A percentile compares a stretch with the other conserved stretches of the same genome.
phyloP scores from a whole-genome alignment of 2,329 filamentous ascomycete species.

The Sclerotinia nivalis region DNA sequence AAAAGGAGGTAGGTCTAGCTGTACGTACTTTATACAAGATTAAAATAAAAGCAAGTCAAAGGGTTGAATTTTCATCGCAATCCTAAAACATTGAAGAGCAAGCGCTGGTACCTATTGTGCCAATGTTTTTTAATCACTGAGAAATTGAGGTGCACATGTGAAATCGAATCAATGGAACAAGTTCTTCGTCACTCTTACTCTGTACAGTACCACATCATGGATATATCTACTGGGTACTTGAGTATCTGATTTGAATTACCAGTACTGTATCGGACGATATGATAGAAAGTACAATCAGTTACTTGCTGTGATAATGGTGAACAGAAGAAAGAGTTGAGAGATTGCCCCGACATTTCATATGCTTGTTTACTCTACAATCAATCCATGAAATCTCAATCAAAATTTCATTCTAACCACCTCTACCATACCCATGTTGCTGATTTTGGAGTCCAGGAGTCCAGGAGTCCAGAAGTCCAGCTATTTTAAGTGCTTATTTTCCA shows the following conservation, averaged over 20 bases:
- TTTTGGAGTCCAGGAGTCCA: no score
- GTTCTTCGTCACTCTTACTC: not conserved
- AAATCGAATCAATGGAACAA: not conserved
- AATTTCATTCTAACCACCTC: not conserved
- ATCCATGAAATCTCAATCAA: not conserved
- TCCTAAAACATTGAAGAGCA: not conserved
- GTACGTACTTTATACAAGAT: no score
- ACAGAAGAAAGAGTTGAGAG: no score
- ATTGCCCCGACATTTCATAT: no score
- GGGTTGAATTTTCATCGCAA: not conserved
- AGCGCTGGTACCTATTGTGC: no score
- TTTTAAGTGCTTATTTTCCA: not conserved
- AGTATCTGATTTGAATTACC: no score
- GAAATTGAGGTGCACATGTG: not conserved
- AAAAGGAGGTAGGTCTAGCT: not conserved
- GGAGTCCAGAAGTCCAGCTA: not conserved
- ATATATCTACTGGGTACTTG: no score
- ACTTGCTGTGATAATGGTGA: no score
- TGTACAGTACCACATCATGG: no score
- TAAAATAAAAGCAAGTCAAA: not conserved
- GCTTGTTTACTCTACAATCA: not conserved
- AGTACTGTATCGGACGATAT: no score
- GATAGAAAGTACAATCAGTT: no score
- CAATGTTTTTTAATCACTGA: not conserved
- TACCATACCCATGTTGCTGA: not conserved